Evolutionary conservation across 83 land plant species (phyloP), one percentile per base, ranked within the genome.

Genomic region (Picea engelmannii): DNA sequence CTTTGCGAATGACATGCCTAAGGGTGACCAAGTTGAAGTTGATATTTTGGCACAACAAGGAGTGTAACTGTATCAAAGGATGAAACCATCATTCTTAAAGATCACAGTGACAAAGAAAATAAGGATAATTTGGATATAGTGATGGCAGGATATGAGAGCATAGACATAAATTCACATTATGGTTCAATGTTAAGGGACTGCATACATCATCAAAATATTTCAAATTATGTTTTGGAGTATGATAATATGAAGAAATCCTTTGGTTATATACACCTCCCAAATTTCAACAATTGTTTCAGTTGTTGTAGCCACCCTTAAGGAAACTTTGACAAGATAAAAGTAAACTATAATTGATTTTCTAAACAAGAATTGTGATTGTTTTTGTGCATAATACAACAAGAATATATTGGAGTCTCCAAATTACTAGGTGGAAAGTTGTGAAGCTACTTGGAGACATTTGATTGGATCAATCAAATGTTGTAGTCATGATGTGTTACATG

Each of bases 121-220:
- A 27, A 27, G 31, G 31, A 27, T 27, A 27, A 27, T 27, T 27
- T 27, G 31, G 31, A 27, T 27, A 27, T 27, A 27, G 31, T 27
- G 31, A 27, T 27, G 31, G 31, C 31, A 27, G 31, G 35, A 23
- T 95, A 95, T 86, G 95, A 95, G 78, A 87, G 88, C 77, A 87
- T 85, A 44, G 95, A 95, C 70, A 78, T 95, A 84, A 94, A 94
- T 65, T 84, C 91, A 80, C 98, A 95, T 71, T 95, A 91, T 83
- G 98, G 96, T 35, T 83, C 94, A 69, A 97, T 97, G 98, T 75
- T 96, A 81, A 88, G 99, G 67, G 98, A 97, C 55, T 97, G 99
- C 83, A 97, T 97, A 69, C 94, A 95, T 3, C 99, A 97, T 83
- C 99, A 97, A 84, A 89, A 79, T 81, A 91, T 96, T 42, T 96